Conservation (phyloP, 139 green algal genomes). For the Zygnema circumcarinatum region DNA sequence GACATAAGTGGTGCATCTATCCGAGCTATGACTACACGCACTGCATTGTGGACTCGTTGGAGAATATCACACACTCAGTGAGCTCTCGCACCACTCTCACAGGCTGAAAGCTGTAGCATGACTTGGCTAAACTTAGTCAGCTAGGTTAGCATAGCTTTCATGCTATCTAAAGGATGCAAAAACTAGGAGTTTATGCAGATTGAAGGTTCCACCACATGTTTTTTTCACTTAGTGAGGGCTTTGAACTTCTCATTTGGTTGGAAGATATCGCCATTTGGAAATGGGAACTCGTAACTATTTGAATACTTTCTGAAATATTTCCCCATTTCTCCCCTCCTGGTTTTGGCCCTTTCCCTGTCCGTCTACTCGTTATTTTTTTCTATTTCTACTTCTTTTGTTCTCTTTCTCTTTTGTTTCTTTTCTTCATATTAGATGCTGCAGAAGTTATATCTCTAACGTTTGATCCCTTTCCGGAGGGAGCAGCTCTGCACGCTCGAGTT, state of each 20-base stretch:
- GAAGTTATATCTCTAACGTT: not conserved
- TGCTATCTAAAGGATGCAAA: too few species aligned
- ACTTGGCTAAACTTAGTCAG: too few species aligned
- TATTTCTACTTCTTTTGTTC: not conserved
- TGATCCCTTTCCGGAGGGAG: not conserved
- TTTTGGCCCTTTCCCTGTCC: not conserved
- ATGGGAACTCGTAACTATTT: too few species aligned
- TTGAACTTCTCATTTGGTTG: too few species aligned
- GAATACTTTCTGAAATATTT: too few species aligned
- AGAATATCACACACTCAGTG: conserved; percentile 96
- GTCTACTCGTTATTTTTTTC: not conserved
- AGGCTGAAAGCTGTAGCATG: not conserved
- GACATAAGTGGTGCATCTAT: conserved; percentile 97
- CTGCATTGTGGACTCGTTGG: conserved; percentile 95
- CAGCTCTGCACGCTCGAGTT: conserved; percentile 98
- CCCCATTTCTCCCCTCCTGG: not conserved
- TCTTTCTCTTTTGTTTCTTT: conserved; percentile 18
- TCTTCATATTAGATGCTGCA: not conserved
- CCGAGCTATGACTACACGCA: conserved; percentile 99
- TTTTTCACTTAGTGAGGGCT: too few species aligned
- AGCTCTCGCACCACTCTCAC: not conserved
- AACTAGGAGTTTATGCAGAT: too few species aligned
- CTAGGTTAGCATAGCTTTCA: too few species aligned
- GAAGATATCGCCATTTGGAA: too few species aligned
- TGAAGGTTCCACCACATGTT: too few species aligned